Evolutionary conservation across 805 yeast genomes (phyloP).

Genomic region (Hanseniaspora thailandica): DNA sequence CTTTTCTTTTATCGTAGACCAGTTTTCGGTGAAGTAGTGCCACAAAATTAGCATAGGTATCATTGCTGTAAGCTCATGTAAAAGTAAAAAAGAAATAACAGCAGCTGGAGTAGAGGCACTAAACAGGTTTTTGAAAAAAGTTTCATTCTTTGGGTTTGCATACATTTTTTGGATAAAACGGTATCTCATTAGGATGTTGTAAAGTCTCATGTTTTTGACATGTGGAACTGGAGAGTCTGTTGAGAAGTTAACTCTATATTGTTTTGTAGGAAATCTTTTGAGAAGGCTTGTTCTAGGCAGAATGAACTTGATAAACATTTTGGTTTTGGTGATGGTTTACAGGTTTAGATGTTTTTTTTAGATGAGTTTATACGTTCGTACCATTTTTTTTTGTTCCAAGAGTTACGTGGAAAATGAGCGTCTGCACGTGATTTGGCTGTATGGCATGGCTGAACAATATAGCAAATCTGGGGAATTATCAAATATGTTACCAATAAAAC

Average conservation of each 20-base stretch:
- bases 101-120: slow-evolving; percentile 26
- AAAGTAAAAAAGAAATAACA: slow-evolving; percentile 48
- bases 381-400: neutral
- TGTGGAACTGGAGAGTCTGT: neutral
- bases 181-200: slow-evolving; percentile 19
- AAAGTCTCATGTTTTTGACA: slow-evolving; percentile 1
- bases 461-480: neutral
- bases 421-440: neutral
- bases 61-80: slow-evolving; percentile 68
- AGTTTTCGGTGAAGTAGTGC: slow-evolving; percentile 49
- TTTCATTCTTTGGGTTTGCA: slow-evolving; percentile 22
- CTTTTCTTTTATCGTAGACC: slow-evolving; percentile 21
- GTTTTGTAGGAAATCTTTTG: neutral
- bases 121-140: slow-evolving; percentile 23
- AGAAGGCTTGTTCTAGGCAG: neutral
- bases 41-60: slow-evolving; percentile 58
- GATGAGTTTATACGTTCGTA: neutral
- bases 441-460: no score
- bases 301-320: neutral
- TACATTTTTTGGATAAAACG: slow-evolving; percentile 22
- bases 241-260: neutral
- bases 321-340: neutral
- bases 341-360: neutral
- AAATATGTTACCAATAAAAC: no score
- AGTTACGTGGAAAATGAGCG: neutral